Evolutionary conservation across 495 filamentous ascomycete species (phyloP).

Genomic region (Aspergillus campestris): DNA sequence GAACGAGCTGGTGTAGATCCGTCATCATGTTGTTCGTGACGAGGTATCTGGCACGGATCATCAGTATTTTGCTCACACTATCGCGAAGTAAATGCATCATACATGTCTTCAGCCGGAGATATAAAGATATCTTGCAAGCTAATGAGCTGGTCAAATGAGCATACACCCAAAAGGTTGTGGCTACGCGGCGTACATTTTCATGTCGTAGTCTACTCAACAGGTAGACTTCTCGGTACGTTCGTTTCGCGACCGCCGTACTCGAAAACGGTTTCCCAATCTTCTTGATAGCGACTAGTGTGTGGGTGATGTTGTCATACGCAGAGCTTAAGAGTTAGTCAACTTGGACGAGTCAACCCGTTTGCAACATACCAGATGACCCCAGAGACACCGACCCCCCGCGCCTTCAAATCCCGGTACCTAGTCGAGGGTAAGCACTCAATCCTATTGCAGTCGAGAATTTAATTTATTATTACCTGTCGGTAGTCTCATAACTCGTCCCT

Average conservation of each 20-base stretch:
- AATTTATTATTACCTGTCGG: constrained; percentile 60
- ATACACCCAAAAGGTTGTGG: not conserved
- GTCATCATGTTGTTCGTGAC: constrained; percentile 95
- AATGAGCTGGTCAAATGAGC: constrained; percentile 57
- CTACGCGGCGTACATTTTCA: constrained; percentile 65
- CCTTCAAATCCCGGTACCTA: constrained; percentile 91
- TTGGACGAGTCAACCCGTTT: not conserved
- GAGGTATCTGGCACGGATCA: constrained; percentile 60
- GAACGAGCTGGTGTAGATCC: constrained; percentile 87
- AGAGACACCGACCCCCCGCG: constrained; percentile 95
- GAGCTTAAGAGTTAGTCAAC: constrained; percentile 46
- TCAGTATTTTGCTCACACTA: not conserved
- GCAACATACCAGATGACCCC: constrained; percentile 77
- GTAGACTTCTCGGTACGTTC: constrained; percentile 93
- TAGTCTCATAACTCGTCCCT: constrained; percentile 97
- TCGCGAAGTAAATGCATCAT: constrained; percentile 58
- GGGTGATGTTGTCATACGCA: constrained; percentile 88
- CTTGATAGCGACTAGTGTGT: constrained; percentile 89
- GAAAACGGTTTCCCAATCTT: constrained; percentile 99
- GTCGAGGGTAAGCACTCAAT: not conserved
- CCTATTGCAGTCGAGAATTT: not conserved
- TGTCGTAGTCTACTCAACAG: constrained; percentile 89
- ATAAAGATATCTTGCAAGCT: constrained; percentile 98
- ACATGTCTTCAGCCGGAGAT: constrained; percentile 95
- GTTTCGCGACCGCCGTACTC: constrained; percentile 88